phyloP scores from a whole-genome alignment of 208 protist genomes.

The Trypanosoma melophagium region DNA sequence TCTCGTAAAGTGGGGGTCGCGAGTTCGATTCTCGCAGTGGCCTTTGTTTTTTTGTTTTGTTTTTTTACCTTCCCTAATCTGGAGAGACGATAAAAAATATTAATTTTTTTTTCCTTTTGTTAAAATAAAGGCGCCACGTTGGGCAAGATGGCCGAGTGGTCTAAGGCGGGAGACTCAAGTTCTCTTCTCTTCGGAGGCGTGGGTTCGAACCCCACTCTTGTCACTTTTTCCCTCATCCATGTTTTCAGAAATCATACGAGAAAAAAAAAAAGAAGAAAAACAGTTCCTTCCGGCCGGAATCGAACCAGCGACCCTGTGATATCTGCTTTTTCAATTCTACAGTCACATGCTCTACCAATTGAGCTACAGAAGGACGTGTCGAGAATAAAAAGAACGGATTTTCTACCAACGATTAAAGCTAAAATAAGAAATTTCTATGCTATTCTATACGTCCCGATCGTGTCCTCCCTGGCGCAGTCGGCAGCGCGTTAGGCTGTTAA shows the following conservation, averaged over 20 bases:
- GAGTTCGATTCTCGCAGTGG: conserved; percentile 95
- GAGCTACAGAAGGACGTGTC: conserved; percentile 38
- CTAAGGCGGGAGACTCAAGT: conserved; percentile 16
- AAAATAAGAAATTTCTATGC: too few species aligned
- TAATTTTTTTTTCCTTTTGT: too few species aligned
- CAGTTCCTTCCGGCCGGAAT: conserved; percentile 37
- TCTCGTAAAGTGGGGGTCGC: conserved; percentile 96
- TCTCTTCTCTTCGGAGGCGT: conserved; percentile 15
- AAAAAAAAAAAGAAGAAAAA: conserved; percentile 10
- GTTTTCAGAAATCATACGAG: too few species aligned
- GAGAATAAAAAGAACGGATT: too few species aligned
- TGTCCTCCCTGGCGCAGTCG: conserved; percentile 93
- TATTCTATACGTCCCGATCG: too few species aligned
- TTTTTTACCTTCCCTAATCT: neutral
- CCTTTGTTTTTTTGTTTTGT: conserved; percentile 43
- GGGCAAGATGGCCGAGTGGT: too few species aligned
- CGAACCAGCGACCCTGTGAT: conserved; percentile 42
- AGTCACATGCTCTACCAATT: conserved; percentile 44
- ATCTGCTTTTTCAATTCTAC: conserved; percentile 29
- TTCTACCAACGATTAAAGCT: too few species aligned
- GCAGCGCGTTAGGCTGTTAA: conserved; percentile 95
- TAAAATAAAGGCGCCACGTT: too few species aligned
- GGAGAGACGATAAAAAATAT: too few species aligned
- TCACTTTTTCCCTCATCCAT: neutral
- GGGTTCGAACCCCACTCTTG: conserved; percentile 16